Percentiles rank a stretch among this genome's conserved stretches.
These are phyloP conservation scores for Trichoderma citrinoviride DNA, from an alignment of 2,329 filamentous ascomycete species.

Conservation along the genomic window DNA sequence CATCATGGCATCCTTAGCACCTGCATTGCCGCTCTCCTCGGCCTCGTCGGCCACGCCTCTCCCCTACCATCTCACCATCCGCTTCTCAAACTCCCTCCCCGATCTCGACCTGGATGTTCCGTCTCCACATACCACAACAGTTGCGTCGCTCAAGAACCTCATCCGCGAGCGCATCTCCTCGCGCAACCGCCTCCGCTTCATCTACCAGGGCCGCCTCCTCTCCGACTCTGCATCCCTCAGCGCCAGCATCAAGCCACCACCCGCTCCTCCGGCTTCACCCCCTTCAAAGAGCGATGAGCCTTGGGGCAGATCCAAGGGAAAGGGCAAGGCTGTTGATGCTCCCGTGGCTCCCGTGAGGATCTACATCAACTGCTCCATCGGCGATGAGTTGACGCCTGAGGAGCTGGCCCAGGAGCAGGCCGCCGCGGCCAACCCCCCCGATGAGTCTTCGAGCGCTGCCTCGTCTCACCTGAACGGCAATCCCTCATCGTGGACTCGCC, in stretches of 20 bases:
- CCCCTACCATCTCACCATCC: constrained; percentile 75
- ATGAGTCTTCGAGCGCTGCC: constrained; percentile 50
- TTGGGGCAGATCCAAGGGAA: constrained; percentile 56
- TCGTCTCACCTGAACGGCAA: constrained; percentile 19
- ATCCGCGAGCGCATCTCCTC: constrained; percentile 72
- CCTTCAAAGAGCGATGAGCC: constrained; percentile 27
- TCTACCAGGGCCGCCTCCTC: constrained; percentile 84
- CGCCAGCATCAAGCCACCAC: constrained; percentile 62
- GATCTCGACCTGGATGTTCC: constrained; percentile 79
- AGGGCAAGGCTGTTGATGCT: constrained; percentile 31
- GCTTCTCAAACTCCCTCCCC: constrained; percentile 81
- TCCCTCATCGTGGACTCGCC: constrained; percentile 31
- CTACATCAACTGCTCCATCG: constrained; percentile 93
- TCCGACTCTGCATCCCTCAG: constrained; percentile 68
- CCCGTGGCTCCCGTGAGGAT: constrained; percentile 53
- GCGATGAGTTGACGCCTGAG: constrained; percentile 63
- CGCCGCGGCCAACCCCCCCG: constrained; percentile 39
- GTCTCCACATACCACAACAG: constrained; percentile 65
- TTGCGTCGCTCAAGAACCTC: constrained; percentile 75
- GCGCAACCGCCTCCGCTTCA: constrained; percentile 75
- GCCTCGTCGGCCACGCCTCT: constrained; percentile 28
- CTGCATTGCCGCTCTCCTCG: neutral
- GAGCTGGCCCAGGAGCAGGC: constrained; percentile 69
- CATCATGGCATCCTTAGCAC: constrained; percentile 28
- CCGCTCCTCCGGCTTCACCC: constrained; percentile 56